Evolutionary conservation across 2,329 filamentous ascomycete species (phyloP), one percentile per base, ranked within the genome.

Genomic region (Exophiala dermatitidis): DNA sequence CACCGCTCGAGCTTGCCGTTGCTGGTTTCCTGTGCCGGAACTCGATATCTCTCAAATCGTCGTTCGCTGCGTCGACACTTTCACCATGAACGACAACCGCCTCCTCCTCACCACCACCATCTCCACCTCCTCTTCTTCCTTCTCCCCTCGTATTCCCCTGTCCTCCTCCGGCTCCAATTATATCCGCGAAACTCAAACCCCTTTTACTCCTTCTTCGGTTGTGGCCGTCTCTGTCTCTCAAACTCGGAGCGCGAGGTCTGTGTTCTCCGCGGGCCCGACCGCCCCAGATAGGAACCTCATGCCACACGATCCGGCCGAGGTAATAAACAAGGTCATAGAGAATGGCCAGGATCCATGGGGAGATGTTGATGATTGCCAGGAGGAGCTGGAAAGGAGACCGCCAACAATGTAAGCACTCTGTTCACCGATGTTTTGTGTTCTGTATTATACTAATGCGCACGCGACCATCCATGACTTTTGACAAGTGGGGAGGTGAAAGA

Each of bases 321-420:
- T 84, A 87, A 40, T 85, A 74, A 28, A 78, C 58, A 50, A 83
- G 66, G 65, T 87, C 83, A 71, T 85, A 85, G 58, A 82, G 51
- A 57, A 87, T 71, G 34, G 86, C 68, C 28, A 78, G 69, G 3
- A 77, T 67, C 81, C 83, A 86, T 7, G 83, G 83, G 1, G 77
- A 77, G 59, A 86, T 80, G 43, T 77, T 79, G 41, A 85, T 61
- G 41, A 80, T 61, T 28, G 78, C 82, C 53, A 85, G 75, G 53
- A 84, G 62, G 32, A 86, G 68, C 83, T 86, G n/a, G 10, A 50
- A 30, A 6, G 41, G 19, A 19, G 19, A 19, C 19, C 19, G 19
- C 19, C 19, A 19, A 19, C 19, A 19, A 19, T 19, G 19, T 19
- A 19, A 19, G 19, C 19, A 1, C 19, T 19, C 19, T 19, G 19